phyloP scores from a whole-genome alignment of 331 rosid genomes.

The Arachis monticola region DNA sequence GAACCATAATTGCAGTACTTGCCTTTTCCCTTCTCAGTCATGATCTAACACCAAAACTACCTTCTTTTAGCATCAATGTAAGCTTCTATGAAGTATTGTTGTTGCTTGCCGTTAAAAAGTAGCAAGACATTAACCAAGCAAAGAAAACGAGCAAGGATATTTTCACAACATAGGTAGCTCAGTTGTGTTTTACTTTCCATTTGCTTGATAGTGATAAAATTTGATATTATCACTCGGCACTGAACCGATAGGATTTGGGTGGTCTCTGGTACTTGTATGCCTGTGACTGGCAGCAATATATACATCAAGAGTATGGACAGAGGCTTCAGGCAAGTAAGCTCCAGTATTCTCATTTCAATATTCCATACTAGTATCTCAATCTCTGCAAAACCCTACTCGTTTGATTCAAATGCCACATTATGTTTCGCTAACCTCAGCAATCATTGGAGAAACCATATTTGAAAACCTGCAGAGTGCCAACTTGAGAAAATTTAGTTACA shows the following conservation, averaged over 20 bases:
- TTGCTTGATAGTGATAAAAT: background rate
- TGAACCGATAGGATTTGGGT: background rate
- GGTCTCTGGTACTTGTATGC: background rate
- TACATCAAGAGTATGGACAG: background rate
- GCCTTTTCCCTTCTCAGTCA: too few species aligned
- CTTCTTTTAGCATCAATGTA: too few species aligned
- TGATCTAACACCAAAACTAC: too few species aligned
- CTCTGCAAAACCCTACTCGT: too few species aligned
- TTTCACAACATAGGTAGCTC: background rate
- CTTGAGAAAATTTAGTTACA: background rate
- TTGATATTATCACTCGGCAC: too few species aligned
- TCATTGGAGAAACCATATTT: too few species aligned
- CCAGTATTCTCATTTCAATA: background rate
- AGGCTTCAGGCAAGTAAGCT: background rate
- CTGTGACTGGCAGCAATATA: background rate
- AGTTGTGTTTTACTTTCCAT: background rate
- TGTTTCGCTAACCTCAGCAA: too few species aligned
- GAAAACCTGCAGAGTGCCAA: background rate
- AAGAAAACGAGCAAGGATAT: background rate
- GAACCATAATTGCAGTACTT: constrained; percentile 24
- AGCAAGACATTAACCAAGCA: background rate
- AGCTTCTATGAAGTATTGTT: too few species aligned
- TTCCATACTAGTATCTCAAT: background rate
- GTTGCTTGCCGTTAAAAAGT: too few species aligned
- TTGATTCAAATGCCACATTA: too few species aligned